Evolutionary conservation across 2,329 filamentous ascomycete genomes (phyloP).

Genomic region (Harringtonia lauricola): DNA sequence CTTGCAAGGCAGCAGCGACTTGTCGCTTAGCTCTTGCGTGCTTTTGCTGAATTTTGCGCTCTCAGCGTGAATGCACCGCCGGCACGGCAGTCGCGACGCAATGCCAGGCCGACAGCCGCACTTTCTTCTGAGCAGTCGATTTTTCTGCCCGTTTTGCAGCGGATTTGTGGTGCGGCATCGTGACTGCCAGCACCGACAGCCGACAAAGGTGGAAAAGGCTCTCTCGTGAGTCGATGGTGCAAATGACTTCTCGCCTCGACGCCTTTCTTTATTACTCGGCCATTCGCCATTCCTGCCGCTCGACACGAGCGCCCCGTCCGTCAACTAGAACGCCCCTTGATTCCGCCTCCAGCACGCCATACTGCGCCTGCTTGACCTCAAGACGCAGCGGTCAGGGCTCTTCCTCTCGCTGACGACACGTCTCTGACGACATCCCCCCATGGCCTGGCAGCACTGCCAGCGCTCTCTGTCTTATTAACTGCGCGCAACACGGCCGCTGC

Average conservation of each 20-base stretch:
- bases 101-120: slow-evolving; percentile 2
- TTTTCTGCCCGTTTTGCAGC: too few relatives aligned
- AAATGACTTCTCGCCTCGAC: too few relatives aligned
- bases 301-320: too few relatives aligned
- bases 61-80: neutral
- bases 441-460: slow-evolving; percentile 4
- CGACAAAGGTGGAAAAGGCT: too few relatives aligned
- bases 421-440: slow-evolving; percentile 3
- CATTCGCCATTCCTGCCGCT: too few relatives aligned
- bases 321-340: too few relatives aligned
- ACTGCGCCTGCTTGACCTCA: slow-evolving; percentile 8
- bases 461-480: neutral
- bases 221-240: too few relatives aligned
- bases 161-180: too few relatives aligned
- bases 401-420: neutral
- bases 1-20: too few relatives aligned
- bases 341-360: slow-evolving; percentile 12
- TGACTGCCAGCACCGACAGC: too few relatives aligned
- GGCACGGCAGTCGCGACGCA: neutral
- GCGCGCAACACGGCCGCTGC: neutral
- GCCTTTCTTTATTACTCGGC: too few relatives aligned
- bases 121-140: too few relatives aligned
- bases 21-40: slow-evolving; percentile 8
- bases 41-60: slow-evolving; percentile 1
- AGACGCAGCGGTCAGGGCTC: neutral